Evolutionary conservation across 345 rosid genomes (phyloP).

Genomic region (Ailanthus altissimus): DNA sequence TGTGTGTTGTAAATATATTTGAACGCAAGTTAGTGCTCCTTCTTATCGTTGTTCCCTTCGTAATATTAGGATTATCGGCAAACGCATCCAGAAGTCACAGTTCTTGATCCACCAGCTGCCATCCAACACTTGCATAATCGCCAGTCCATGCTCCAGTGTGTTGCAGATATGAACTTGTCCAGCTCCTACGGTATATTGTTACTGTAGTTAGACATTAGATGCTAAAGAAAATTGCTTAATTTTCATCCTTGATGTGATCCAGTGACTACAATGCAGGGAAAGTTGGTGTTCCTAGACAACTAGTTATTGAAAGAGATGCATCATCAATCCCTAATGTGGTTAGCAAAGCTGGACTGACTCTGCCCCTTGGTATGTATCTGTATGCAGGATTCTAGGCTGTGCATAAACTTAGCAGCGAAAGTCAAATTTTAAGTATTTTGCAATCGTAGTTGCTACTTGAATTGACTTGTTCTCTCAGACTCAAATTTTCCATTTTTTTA

Average conservation of each 20-base stretch:
- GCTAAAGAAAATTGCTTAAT: background rate
- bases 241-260: conserved; percentile 4
- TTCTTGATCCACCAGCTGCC: conserved; percentile 85
- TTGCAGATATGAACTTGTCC: conserved; percentile 73
- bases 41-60: conserved; percentile 6
- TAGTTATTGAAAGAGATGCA: conserved; percentile 65
- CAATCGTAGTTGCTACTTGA: background rate
- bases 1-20: background rate
- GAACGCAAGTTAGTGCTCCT: background rate
- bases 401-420: conserved; percentile 10
- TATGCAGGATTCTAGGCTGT: background rate
- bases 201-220: background rate
- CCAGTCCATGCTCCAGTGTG: conserved; percentile 81
- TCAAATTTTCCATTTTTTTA: background rate
- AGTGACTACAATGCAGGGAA: conserved; percentile 42
- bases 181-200: conserved; percentile 43
- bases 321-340: conserved; percentile 65
- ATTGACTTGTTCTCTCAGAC: background rate
- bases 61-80: conserved; percentile 58
- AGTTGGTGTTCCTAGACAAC: conserved; percentile 65
- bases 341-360: conserved; percentile 53
- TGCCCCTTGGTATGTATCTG: conserved; percentile 58
- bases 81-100: conserved; percentile 78
- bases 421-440: background rate
- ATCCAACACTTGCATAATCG: conserved; percentile 74